Evolutionary conservation across 176 grass and related monocot species (phyloP).

Genomic region (Carex myosuroides): DNA sequence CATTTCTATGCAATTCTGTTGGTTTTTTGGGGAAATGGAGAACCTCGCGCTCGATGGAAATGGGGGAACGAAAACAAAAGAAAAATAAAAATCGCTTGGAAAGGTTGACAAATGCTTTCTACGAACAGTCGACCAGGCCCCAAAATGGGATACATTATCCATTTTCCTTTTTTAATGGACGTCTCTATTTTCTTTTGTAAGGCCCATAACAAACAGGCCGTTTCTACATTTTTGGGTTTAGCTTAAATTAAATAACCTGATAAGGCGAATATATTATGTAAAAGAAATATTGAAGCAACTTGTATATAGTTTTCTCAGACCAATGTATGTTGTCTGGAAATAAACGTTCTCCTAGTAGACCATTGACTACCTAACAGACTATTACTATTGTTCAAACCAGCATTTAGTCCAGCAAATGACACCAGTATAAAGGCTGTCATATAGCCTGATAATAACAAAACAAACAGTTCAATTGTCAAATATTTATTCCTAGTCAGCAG

Average conservation of each 20-base stretch:
- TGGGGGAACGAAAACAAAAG: not conserved
- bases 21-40: not conserved
- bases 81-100: not conserved
- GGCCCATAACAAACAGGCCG: not conserved
- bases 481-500: too few species aligned
- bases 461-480: too few species aligned
- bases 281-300: too few species aligned
- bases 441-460: too few species aligned
- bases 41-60: not conserved
- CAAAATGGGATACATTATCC: not conserved
- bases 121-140: not conserved
- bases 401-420: too few species aligned
- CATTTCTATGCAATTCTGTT: slow-evolving; percentile 13
- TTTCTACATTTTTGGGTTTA: not conserved
- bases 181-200: not conserved
- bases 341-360: too few species aligned
- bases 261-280: too few species aligned
- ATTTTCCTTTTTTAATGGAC: not conserved
- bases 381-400: too few species aligned
- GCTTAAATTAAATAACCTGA: not conserved
- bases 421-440: too few species aligned
- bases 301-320: too few species aligned
- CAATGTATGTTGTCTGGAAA: too few species aligned
- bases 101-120: not conserved
- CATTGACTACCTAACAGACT: too few species aligned